Base-by-base conservation (phyloP, 768 basidiomycete species). In the Tylopilus sp. region DNA sequence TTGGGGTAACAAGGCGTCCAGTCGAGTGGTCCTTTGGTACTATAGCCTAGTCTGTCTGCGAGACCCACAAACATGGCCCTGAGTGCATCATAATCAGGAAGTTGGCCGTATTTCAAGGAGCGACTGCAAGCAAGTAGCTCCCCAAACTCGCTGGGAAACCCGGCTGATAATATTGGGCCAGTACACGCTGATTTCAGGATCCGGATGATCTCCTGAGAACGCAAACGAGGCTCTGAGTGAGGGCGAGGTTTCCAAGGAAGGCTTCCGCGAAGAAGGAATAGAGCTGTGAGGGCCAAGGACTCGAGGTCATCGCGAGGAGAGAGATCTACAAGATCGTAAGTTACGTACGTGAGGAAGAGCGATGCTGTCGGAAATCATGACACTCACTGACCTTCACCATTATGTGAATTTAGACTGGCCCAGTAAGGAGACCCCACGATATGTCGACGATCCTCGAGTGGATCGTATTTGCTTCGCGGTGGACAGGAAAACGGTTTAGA, bases 171-270 rank as follows among this genome's bases (percentile, higher is more conserved):
- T 1, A 7, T 12, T 28, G 41, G 12, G 20, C 41, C 41, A 35
- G 41, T 10, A 18, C 23, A 43, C 22, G 33, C 41, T 12, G 48
- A 50, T 43, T 50, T 50, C 31, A 43, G 4, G 25, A 50, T 35
- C 23, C 41, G 48, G 25, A 28, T 15, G 33, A 50, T 20, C 33
- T 50, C 48, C 12, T 50, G 48, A 13, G 48, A 50, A 11, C 3
- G 41, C 15, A 50, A 26, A 15, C 13, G 23, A 17, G 41, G 41
- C 33, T 50, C 48, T 10, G 2, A 1, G 13, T n/a, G 31, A 3
- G 48, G 48, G 41, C 41, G 48, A 20, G 48, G 48, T 28, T 43
- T 50, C 48, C 48, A 50, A 6, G 48, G 48, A 1, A 50, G 15
- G 25, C 28, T 50, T 26, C 48, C 41, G 23, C 48, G 48, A 22